These are phyloP conservation scores for Candida tropicalis DNA, from an alignment of 1,139 yeast genomes.

Conservation along the genomic window DNA sequence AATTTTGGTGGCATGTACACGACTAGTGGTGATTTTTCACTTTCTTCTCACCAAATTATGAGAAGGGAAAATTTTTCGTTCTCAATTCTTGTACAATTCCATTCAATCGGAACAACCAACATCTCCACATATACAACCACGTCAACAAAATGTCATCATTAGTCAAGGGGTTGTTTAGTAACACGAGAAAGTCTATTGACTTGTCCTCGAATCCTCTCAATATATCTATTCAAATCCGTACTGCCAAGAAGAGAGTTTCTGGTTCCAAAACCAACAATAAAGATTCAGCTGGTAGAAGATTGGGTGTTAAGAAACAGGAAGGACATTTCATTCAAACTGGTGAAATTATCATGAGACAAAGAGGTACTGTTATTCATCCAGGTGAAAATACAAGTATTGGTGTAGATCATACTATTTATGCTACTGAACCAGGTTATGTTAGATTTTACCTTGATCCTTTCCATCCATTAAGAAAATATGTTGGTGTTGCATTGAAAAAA, in stretches of 20 bases:
- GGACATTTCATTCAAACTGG: slow-evolving; percentile 71
- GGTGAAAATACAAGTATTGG: slow-evolving; percentile 94
- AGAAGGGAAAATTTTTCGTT: slow-evolving; percentile 2
- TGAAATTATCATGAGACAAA: slow-evolving; percentile 89
- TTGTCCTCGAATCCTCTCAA: slow-evolving; percentile 10
- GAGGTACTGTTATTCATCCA: slow-evolving; percentile 96
- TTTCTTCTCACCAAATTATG: neutral
- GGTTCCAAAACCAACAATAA: slow-evolving; percentile 92
- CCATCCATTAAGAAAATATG: slow-evolving; percentile 89
- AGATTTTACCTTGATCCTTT: slow-evolving; percentile 94
- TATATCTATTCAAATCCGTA: slow-evolving; percentile 61
- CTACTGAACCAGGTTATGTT: slow-evolving; percentile 91
- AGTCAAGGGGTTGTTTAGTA: slow-evolving; percentile 8
- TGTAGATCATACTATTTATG: slow-evolving; percentile 89
- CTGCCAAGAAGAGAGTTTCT: slow-evolving; percentile 91
- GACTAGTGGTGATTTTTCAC: neutral
- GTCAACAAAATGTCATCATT: slow-evolving; percentile 8
- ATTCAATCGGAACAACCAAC: neutral
- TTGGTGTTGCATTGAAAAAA: slow-evolving; percentile 78
- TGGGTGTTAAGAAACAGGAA: slow-evolving; percentile 89
- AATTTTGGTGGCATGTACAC: too few relatives aligned
- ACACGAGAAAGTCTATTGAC: slow-evolving; percentile 8
- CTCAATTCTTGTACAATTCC: too few relatives aligned
- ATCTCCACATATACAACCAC: neutral
- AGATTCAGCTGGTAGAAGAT: slow-evolving; percentile 93